Percentiles rank a stretch among this genome's conserved stretches.
Conservation (phyloP, 257 asterid genomes). For the Solanum sitiens region DNA sequence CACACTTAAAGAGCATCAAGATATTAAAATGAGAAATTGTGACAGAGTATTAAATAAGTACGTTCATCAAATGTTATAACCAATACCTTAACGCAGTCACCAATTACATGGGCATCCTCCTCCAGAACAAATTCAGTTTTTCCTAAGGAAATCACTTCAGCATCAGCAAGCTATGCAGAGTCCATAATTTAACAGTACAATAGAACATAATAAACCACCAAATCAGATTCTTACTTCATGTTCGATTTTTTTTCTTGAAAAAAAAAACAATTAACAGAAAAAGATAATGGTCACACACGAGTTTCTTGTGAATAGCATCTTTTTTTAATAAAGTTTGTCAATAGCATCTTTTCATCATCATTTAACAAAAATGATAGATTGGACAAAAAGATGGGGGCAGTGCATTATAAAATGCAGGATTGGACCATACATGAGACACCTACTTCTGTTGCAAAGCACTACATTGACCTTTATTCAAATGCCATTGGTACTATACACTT, state of each 20-base stretch:
- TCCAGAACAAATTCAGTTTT: constrained; percentile 59
- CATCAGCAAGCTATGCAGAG: neutral
- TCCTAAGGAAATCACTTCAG: constrained; percentile 26
- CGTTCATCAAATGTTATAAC: neutral
- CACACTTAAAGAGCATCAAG: constrained; percentile 1
- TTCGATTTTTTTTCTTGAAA: neutral
- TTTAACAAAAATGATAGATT: neutral
- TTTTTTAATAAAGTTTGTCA: neutral
- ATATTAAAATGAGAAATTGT: neutral
- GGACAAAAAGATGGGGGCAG: neutral
- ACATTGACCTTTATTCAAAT: neutral
- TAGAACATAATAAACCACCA: neutral
- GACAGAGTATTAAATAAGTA: neutral
- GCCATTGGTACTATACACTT: neutral
- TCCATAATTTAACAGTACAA: neutral
- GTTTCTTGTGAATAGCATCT: neutral
- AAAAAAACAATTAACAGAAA: neutral
- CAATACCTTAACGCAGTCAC: constrained; percentile 84
- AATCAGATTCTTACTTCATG: neutral
- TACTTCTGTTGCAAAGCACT: neutral
- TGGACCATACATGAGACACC: neutral
- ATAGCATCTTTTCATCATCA: neutral
- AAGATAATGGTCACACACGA: neutral
- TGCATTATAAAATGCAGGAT: neutral
- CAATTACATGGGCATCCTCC: constrained; percentile 91